A percentile compares a stretch with the other conserved stretches of the same genome.
Conservation (phyloP, 805 yeast species). For the Candida ovalis region DNA sequence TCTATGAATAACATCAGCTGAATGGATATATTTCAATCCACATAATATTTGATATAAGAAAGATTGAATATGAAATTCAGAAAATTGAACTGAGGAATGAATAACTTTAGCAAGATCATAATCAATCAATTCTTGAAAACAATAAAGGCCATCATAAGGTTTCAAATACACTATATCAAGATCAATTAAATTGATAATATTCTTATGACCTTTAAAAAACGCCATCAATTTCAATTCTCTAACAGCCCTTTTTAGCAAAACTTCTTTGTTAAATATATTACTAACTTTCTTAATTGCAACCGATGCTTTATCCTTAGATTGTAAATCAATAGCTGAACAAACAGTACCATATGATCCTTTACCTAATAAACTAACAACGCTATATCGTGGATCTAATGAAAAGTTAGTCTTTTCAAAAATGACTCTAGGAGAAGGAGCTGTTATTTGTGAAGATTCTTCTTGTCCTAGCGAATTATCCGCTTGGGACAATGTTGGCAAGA, state of each 20-base stretch:
- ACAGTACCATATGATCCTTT: conserved; percentile 87
- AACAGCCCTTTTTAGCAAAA: conserved; percentile 72
- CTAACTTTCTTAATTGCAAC: conserved; percentile 82
- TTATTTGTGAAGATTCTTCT: conserved; percentile 4
- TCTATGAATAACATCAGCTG: conserved; percentile 89
- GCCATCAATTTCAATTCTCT: conserved; percentile 80
- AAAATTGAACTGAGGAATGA: conserved; percentile 68
- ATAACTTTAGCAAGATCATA: conserved; percentile 81
- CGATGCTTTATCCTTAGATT: conserved; percentile 31
- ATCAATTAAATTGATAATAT: conserved; percentile 71
- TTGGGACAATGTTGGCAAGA: not conserved
- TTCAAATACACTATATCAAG: conserved; percentile 60
- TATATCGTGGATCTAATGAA: conserved; percentile 58
- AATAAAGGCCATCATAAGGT: conserved; percentile 83
- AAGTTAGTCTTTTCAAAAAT: conserved; percentile 55
- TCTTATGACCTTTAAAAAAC: conserved; percentile 81
- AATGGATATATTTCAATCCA: conserved; percentile 84
- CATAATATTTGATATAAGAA: conserved; percentile 79
- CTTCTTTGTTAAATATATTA: conserved; percentile 61
- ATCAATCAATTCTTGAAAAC: conserved; percentile 83
- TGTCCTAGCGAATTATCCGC: not conserved
- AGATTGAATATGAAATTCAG: conserved; percentile 78
- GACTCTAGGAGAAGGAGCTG: conserved; percentile 17
- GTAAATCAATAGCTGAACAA: conserved; percentile 64
- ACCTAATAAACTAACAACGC: conserved; percentile 58